These are phyloP conservation scores for Paracamarosporium sp. DNA, from an alignment of 2,329 filamentous ascomycete species.

Conservation along the genomic window DNA sequence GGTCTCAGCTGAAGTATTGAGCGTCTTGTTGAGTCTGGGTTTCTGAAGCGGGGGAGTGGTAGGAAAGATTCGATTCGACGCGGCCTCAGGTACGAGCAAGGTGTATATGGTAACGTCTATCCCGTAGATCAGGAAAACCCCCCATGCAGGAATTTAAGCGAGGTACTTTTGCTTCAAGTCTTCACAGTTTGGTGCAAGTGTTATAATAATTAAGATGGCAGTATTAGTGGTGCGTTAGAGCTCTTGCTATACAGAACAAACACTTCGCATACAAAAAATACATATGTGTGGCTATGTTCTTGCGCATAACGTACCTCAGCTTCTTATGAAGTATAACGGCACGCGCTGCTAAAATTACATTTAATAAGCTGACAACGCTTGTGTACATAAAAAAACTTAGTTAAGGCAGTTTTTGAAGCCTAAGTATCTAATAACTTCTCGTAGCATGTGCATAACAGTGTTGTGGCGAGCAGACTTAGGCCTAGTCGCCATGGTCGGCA, in stretches of 20 bases:
- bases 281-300: slow-evolving; percentile 1
- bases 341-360: slow-evolving; percentile 4
- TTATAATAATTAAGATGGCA: no score
- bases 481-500: neutral
- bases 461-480: slow-evolving; percentile 6
- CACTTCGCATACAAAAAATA: slow-evolving; percentile 7
- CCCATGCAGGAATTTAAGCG: slow-evolving; percentile 10
- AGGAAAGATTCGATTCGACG: neutral
- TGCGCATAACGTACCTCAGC: neutral
- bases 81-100: neutral
- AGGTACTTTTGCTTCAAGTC: slow-evolving; percentile 11
- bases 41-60: neutral
- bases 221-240: neutral
- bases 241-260: slow-evolving; percentile 3
- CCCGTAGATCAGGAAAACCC: slow-evolving; percentile 3
- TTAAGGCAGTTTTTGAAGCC: neutral
- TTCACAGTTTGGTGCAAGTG: slow-evolving; percentile 2
- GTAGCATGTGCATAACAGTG: no score
- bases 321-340: slow-evolving; percentile 5
- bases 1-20: neutral
- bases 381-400: neutral
- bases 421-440: no score
- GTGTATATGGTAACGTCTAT: slow-evolving; percentile 7
- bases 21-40: neutral
- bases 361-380: slow-evolving; percentile 6